phyloP scores from a whole-genome alignment of 257 asterid genomes.

The Salvia rosmarinus region DNA sequence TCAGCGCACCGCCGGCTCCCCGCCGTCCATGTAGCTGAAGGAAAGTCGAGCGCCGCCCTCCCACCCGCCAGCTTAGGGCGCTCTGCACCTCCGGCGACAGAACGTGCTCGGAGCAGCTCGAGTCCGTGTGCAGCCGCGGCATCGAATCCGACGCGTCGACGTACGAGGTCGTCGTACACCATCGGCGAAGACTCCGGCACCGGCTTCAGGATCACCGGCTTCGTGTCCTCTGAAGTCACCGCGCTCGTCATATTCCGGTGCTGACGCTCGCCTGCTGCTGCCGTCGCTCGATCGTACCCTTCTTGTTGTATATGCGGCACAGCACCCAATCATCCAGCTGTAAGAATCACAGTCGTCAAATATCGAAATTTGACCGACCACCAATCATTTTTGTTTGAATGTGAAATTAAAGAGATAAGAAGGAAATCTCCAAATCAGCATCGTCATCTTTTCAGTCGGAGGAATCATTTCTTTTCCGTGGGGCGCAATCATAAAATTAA shows the following conservation, averaged over 20 bases:
- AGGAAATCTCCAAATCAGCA: constrained; percentile 7
- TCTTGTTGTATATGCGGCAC: constrained; percentile 92
- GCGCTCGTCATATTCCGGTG: constrained; percentile 37
- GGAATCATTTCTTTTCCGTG: not conserved
- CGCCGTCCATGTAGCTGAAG: constrained; percentile 57
- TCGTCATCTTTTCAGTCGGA: not conserved
- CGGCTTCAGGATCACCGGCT: constrained; percentile 57
- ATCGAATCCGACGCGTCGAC: constrained; percentile 71
- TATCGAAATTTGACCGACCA: not conserved
- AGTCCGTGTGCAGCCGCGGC: constrained; percentile 74
- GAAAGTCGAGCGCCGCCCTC: constrained; percentile 56
- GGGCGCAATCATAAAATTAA: not conserved
- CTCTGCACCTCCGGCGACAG: constrained; percentile 92
- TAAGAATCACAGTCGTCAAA: constrained; percentile 33
- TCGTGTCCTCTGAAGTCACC: constrained; percentile 46
- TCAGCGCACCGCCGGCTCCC: constrained; percentile 26
- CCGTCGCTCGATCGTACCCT: constrained; percentile 62
- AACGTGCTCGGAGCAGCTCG: constrained; percentile 85
- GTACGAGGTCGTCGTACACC: constrained; percentile 59
- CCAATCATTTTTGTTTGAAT: constrained; percentile 32
- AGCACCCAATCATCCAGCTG: constrained; percentile 97
- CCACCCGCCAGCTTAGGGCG: constrained; percentile 62
- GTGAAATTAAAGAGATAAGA: constrained; percentile 32
- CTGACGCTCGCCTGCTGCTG: constrained; percentile 32
- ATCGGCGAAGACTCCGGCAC: constrained; percentile 43